phyloP scores from a whole-genome alignment of 345 rosid species.

The thale cress (Arabidopsis thaliana) region TAIR10.1 NC_003075.7:12047501-12048000 shows the following conservation, averaged over 20 bases:
- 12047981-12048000: too few species aligned
- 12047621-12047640: neutral
- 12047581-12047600: neutral
- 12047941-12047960: neutral
- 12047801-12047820: slow-evolving; percentile 11
- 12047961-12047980: too few species aligned
- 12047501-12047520: neutral
- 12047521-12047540: neutral
- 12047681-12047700: slow-evolving; percentile 21
- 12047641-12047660: neutral
- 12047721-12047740: slow-evolving; percentile 28
- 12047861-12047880: neutral
- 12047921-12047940: neutral
- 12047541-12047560: neutral
- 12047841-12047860: neutral
- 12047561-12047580: neutral
- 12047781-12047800: slow-evolving; percentile 26
- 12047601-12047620: neutral
- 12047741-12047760: slow-evolving; percentile 7
- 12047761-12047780: slow-evolving; percentile 9
- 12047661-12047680: slow-evolving; percentile 15
- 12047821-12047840: slow-evolving; percentile 5
- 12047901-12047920: neutral
- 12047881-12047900: neutral
- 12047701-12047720: slow-evolving; percentile 20